Conservation (phyloP, 352 stramenopile genomes). For the Phytophthora chlamydospora region DNA sequence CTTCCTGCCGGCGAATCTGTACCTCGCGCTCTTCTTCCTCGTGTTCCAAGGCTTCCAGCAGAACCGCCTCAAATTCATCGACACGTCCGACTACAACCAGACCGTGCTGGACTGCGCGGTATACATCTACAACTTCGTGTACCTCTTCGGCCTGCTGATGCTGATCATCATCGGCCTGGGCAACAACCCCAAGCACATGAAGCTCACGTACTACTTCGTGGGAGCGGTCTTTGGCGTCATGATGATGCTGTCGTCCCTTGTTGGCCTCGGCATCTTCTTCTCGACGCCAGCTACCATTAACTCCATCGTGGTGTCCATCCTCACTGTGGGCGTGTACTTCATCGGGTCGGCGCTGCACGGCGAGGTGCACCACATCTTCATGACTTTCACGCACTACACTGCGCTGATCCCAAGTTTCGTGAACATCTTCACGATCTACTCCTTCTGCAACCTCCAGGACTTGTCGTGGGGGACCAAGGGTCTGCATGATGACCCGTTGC, state of each 20-base stretch:
- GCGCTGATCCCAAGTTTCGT: conserved; percentile 88
- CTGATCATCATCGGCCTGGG: conserved; percentile 86
- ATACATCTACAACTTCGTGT: conserved; percentile 84
- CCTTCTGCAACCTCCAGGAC: conserved; percentile 90
- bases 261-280: conserved; percentile 81
- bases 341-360: conserved; percentile 80
- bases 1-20: conserved; percentile 84
- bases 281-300: conserved; percentile 53
- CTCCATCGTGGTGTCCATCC: conserved; percentile 65
- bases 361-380: conserved; percentile 84
- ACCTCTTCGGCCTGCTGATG: conserved; percentile 82
- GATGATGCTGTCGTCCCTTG: conserved; percentile 80
- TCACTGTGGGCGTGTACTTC: conserved; percentile 85
- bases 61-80: conserved; percentile 80
- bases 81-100: conserved; percentile 72
- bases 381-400: conserved; percentile 90
- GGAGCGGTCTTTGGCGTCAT: conserved; percentile 73
- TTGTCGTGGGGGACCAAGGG: conserved; percentile 89
- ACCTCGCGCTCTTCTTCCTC: conserved; percentile 86
- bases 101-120: conserved; percentile 66
- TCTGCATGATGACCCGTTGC: conserved; percentile 57
- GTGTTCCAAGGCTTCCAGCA: conserved; percentile 91
- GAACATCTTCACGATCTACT: conserved; percentile 92
- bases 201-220: conserved; percentile 85
- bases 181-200: conserved; percentile 91